Evolutionary conservation across 164 flowering plant species (phyloP), one percentile per base, ranked within the genome.

Genomic region (Liriodendron chinense): DNA sequence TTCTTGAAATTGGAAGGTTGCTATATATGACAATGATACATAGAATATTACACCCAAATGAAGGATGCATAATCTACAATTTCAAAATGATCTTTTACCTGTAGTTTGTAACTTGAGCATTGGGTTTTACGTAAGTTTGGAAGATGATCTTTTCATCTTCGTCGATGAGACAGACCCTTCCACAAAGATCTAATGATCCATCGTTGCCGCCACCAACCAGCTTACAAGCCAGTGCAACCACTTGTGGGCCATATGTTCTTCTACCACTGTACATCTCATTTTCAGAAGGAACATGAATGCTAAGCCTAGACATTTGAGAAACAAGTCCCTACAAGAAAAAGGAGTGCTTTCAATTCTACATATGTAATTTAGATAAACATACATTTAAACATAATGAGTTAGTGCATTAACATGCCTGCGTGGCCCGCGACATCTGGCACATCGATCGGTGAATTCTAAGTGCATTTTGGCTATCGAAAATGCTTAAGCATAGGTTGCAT

Each of bases 181-280:
- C 98, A 78, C 93, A 91, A 10, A 93, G 83, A 77, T 93, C 93
- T 0, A 93, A 76, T 9, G 97, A 85, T 47, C 97, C 98, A 77
- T 92, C 97, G 65, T 88, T 90, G 12, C 98, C 97, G 14, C 98
- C 98, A 5, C 98, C 98, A 2, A 95, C 98, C 95, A 91, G 87
- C 80, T 92, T 92, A 85, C 98, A 90, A 43, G 89, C 88, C 3
- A 93, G 78, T 64, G 96, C 91, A 74, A 90, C 91, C 20, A 85
- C 96, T 69, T 81, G 89, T 56, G 83, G 79, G 0, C 86, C 78
- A 71, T 66, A 18, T 66, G 69, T 78, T 68, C 81, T 75, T 79
- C 86, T 79, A 24, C 82, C 83, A 57, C 75, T 68, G 69, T 86
- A 90, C 2, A 8, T 56, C 49, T 24, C 50, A 81, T 81, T 73